Base-by-base conservation (phyloP, 1,284 basidiomycete genomes). In the Sphagnurus paluster region DNA sequence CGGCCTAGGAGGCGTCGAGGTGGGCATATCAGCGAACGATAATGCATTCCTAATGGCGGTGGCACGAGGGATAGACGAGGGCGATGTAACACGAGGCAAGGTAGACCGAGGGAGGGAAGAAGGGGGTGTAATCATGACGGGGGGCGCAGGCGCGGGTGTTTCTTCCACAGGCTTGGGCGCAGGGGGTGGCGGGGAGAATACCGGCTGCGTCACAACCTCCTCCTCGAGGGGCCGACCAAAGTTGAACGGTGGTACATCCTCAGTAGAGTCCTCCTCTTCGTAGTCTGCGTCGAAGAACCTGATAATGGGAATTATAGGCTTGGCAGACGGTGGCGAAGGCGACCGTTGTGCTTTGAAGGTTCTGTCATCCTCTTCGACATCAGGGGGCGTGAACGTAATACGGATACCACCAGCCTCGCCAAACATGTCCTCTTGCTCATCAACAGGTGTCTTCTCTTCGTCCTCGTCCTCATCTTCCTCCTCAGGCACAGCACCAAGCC, bases 341-440 rank as follows among this genome's bases (percentile, higher is more conserved):
- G 40, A 39, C n/a, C 45, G 39, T 14, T 48, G 44, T 13, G 52
- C 49, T 3, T 56, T 55, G 36, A 50, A 45, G 43, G n/a, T n/a
- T n/a, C 41, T 46, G 30, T 33, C 43, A 21, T 56, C 54, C 14
- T 60, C 59, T 33, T 69, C 67, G 28, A 65, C 65, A 21, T 65
- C 61, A 41, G 83, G 80, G 10, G 78, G 75, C 5, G 76, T 79
- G 55, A 88, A 86, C 2, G 75, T 82, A 53, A 87, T 86, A 53
- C 75, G 80, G 59, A 88, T 84, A 9, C 85, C 85, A 11, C 80
- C 79, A 52, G 69, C 69, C 32, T 73, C 71, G 25, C 68, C 71
- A 53, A 73, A 70, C 59, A 71, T 65, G 38, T 63, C 73, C 21
- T 71, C 65, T 14, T 66, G 67, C 30, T 63, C 63, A 28, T 70